Base-by-base conservation (phyloP, 805 yeast genomes). In the Candida xiaguanensis region DNA sequence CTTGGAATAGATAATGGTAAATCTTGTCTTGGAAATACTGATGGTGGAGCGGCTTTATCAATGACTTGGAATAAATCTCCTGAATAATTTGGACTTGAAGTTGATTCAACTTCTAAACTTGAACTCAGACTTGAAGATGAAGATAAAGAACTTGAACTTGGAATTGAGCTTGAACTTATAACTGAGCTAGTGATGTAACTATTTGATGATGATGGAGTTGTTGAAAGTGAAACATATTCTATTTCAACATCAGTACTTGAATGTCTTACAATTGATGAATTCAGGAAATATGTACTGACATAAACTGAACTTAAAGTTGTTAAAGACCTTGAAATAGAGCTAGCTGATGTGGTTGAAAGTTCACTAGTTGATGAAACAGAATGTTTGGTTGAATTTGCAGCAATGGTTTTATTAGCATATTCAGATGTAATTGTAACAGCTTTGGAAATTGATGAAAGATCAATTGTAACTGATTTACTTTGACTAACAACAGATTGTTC, bases 51-150 rank as follows among this genome's bases (percentile, higher is more conserved):
- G 14, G 39, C 37, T 2, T 46, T 72, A 31, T 68, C 66, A 39
- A 81, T 64, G 2, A 72, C 65, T 12, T 53, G 44, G 55, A 81
- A 79, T n/a, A 82, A 59, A 44, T 74, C 69, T 23, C 65, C 63
- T 9, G 59, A 40, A 43, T 51, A 49, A 35, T 50, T n/a, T 13
- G 36, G 12, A 6, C 5, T 19, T 36, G 36, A 34, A 22, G 49
- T 30, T 6, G 40, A 16, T 8, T 25, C 27, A n/a, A 36, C 17
- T 12, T 20, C 9, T 9, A 20, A 39, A 19, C 28, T 24, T 5
- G 28, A 14, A 23, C 23, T 24, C 19, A 22, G 24, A 25, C 9
- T 33, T 28, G 33, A 30, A n/a, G 36, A 14, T 4, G 38, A n/a
- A 7, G 32, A 19, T 15, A 20, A 7, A 7, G 38, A 17, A 15